Evolutionary conservation across 345 rosid species (phyloP).

Genomic region (Hibiscus trionum): DNA sequence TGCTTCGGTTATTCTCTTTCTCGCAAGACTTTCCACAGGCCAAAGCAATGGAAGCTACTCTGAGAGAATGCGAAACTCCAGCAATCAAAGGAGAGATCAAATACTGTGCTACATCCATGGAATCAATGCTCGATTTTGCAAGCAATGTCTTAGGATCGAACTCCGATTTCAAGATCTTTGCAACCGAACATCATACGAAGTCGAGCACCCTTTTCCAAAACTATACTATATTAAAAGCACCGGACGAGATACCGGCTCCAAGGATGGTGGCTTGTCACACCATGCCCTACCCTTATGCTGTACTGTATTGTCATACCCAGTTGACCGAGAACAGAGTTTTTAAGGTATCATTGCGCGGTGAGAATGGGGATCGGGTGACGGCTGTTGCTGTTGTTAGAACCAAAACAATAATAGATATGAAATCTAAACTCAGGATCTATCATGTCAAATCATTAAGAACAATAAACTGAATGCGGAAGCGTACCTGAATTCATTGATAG

Average conservation of each 20-base stretch:
- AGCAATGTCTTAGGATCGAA: constrained; percentile 18
- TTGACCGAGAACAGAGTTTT: constrained; percentile 24
- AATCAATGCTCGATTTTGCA: constrained; percentile 39
- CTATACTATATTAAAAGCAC: constrained; percentile 22
- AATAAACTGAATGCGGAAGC: no score
- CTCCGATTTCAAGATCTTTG: constrained; percentile 9
- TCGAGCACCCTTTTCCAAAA: constrained; percentile 20
- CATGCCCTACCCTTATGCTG: constrained; percentile 28
- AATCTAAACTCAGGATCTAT: no score
- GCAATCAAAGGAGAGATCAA: constrained; percentile 39
- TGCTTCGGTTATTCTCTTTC: constrained; percentile 35
- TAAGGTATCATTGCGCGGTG: constrained; percentile 24
- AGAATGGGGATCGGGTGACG: constrained; percentile 26
- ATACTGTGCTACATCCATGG: constrained; percentile 36
- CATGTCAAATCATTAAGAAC: no score
- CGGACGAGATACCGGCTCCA: constrained; percentile 25
- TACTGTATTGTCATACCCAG: constrained; percentile 41
- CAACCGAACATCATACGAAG: constrained; percentile 21
- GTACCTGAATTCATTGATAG: no score
- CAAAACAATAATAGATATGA: no score
- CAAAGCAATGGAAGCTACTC: constrained; percentile 30
- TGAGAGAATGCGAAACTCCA: constrained; percentile 21
- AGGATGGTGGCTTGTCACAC: constrained; percentile 35
- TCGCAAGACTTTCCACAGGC: constrained; percentile 27
- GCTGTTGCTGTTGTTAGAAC: constrained; percentile 33